Base-by-base conservation (phyloP, 2,329 filamentous ascomycete genomes). In the Beauveria sp. region DNA sequence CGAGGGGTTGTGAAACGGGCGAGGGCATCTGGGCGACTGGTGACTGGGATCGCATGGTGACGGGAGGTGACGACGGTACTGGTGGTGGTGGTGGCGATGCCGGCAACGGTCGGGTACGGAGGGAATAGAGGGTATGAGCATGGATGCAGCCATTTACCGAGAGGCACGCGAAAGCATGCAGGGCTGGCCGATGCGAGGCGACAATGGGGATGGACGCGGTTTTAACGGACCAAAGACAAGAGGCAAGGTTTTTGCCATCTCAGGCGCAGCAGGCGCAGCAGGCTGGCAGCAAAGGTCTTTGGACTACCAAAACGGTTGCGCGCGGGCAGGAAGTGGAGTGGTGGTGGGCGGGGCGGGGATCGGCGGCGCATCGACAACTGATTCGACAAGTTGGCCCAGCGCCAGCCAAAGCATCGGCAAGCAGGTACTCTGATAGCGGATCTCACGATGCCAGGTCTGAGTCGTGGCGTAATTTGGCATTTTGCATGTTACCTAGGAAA, bases 21-120 rank as follows among this genome's bases (percentile, higher is more conserved):
- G 57, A 53, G n/a, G 57, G 50, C 48, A 59, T 59, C 26, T 40
- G 14, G 20, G 48, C 56, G 12, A 26, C 43, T n/a, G 57, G 47
- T 26, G 57, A 53, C 57, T 53, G 48, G 34, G 48, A 59, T 54
- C 48, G 40, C 18, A 20, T 34, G 24, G 44, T n/a, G 44, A 34
- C 6, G 10, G 28, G 30, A 56, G 54, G 18, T 24, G 52, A 28
- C 43, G 52, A 28, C 43, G 47, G 18, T 30, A 8, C 3, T 22
- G 40, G 20, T 55, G 24, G 20, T 9, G 26, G 20, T 44, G 53
- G 40, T n/a, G 37, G 20, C 41, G 18, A 2, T n/a, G 56, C 20
- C 40, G 43, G 41, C 44, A 41, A 48, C 7, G 22, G n/a, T 24
- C 16, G 37, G 47, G 12, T 28, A 16, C 24, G 47, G 47, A 14